Base-by-base conservation (phyloP, 2,329 filamentous ascomycete species). In the Arthroderma sp. region DNA sequence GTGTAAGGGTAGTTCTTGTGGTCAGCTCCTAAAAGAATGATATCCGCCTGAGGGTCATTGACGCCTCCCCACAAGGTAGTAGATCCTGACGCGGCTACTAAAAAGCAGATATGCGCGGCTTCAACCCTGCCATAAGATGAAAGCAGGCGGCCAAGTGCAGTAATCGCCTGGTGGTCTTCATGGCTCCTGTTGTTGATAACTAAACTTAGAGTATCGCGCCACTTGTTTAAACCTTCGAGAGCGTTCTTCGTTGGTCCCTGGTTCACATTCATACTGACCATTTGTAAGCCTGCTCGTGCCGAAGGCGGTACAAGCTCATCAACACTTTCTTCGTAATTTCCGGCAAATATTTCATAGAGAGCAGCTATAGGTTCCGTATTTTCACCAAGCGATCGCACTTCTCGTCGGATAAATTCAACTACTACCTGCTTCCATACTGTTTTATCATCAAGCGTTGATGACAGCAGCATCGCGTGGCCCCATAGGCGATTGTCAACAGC, bases 261-360 rank as follows among this genome's bases (percentile, higher is more conserved):
- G 5, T 75, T 69, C 46, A 78, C 71, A 46, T 45, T 45, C n/a
- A 80, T 86, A 50, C 83, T 88, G 52, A 98, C 75, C 67, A 98
- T 82, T 60, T 94, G 86, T 53, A 95, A 78, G 1, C 91, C 91
- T 48, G 89, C 88, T 36, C 93, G 78, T 11, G 91, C 91, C 52
- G 93, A 94, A 2, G 83, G 81, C 4, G 91, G 88, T 1, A 98
- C 91, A 45, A 98, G 79, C 62, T 96, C 88, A 60, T 98, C 91
- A 10, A 96, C 81, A 52, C 87, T 93, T 54, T 98, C 91, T 52
- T 95, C 88, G 47, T 83, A 78, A 58, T 95, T 98, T 0, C 91
- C 89, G 27, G 88, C 91, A 49, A 98, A 81, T 1, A 96, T 80
- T 58, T 94, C 86, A 61, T 98, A 98, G 3, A 98, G 67, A 0